Conservation (phyloP, 2,329 filamentous ascomycete species). For the Juglanconis oblonga region DNA sequence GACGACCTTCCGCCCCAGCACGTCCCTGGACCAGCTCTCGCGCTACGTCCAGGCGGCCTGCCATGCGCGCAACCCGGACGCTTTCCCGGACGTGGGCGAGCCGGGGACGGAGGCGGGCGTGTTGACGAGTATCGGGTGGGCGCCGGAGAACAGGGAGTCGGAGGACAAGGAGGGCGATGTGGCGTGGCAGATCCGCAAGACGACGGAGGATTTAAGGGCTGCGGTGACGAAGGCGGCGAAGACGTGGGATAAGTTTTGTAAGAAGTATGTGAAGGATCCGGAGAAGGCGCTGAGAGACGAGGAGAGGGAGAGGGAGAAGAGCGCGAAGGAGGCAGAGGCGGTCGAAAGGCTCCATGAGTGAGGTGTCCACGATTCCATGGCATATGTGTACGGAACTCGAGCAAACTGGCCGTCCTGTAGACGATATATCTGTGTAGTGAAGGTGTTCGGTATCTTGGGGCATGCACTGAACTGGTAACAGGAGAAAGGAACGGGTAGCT, state of each 20-base stretch:
- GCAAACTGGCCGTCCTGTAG: no score
- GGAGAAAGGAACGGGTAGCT: no score
- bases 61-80: constrained; percentile 4
- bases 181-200: constrained; percentile 8
- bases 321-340: neutral
- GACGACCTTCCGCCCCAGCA: constrained; percentile 3
- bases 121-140: constrained; percentile 1
- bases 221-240: constrained; percentile 1
- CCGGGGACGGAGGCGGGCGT: neutral
- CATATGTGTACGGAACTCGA: no score
- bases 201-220: neutral
- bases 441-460: no score
- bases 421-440: no score
- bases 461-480: no score
- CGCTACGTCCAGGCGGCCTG: constrained; percentile 6
- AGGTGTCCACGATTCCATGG: neutral
- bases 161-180: neutral
- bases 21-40: constrained; percentile 1
- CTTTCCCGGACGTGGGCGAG: neutral
- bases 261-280: constrained; percentile 1
- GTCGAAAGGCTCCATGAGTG: neutral
- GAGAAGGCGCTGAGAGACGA: neutral
- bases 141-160: neutral
- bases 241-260: neutral
- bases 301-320: neutral